Percentiles rank a stretch among this genome's conserved stretches.
Conservation (phyloP, 176 grass and related monocot species). For the Aegilops speltoides region DNA sequence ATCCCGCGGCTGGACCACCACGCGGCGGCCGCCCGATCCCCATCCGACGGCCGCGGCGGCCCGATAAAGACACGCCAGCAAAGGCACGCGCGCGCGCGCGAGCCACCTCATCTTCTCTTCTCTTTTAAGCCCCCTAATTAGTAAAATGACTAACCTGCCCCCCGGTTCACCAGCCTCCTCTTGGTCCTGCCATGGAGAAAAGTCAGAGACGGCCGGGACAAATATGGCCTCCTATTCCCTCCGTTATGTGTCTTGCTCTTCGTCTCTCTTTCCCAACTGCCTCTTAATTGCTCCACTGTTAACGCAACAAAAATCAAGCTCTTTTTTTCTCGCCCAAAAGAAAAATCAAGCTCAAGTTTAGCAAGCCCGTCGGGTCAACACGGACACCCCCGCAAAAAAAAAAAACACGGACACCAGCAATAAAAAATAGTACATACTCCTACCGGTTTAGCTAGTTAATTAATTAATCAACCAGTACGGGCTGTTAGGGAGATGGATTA, state of each 20-base stretch:
- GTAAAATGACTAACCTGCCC: constrained; percentile 26
- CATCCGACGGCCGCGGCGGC: constrained; percentile 36
- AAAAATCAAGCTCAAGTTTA: neutral
- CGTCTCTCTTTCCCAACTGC: neutral
- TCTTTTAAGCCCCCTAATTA: constrained; percentile 40
- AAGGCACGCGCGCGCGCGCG: neutral
- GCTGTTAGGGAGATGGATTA: constrained; percentile 7
- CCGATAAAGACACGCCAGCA: constrained; percentile 24
- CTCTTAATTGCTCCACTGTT: constrained; percentile 10
- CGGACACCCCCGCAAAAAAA: too few species aligned
- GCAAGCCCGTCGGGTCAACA: constrained; percentile 38
- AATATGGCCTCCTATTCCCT: neutral
- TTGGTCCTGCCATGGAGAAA: neutral
- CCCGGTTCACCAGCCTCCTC: neutral
- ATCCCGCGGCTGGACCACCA: constrained; percentile 44
- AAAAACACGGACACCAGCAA: constrained; percentile 43
- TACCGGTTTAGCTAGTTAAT: neutral
- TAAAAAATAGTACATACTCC: neutral
- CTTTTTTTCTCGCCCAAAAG: too few species aligned
- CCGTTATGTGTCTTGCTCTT: neutral
- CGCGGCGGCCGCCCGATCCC: constrained; percentile 28
- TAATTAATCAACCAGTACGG: neutral
- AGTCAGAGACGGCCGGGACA: constrained; percentile 2
- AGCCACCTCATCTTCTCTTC: constrained; percentile 25
- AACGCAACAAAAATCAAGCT: neutral